phyloP scores from a whole-genome alignment of 2,329 filamentous ascomycete genomes.

The Coniochaeta sp. region DNA sequence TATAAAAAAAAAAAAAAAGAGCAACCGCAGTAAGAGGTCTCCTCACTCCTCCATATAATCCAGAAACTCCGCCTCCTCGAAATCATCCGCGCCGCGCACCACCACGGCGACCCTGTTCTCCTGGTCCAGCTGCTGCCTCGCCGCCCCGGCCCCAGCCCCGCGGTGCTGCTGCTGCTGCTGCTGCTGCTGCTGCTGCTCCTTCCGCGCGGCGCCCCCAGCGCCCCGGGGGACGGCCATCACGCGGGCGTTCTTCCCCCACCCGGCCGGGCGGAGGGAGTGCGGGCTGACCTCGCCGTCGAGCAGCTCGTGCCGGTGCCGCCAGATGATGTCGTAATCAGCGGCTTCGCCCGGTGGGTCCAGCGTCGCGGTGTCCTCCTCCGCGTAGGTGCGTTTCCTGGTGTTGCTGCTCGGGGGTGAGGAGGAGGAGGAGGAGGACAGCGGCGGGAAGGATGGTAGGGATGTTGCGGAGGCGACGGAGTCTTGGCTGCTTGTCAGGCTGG shows the following conservation, averaged over 20 bases:
- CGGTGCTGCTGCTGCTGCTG: no score
- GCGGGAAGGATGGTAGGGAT: constrained; percentile 6
- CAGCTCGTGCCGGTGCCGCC: constrained; percentile 19
- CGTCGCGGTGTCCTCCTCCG: constrained; percentile 23
- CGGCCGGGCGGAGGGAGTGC: constrained; percentile 27
- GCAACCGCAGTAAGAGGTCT: no score
- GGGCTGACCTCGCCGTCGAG: constrained; percentile 33
- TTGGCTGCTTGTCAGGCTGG: constrained; percentile 45
- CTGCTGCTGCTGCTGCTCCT: constrained; percentile 2
- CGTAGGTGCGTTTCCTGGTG: constrained; percentile 41
- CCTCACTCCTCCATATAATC: constrained; percentile 1
- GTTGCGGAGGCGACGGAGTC: constrained; percentile 35
- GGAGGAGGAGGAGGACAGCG: neutral
- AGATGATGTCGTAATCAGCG: constrained; percentile 11
- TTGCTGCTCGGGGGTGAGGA: constrained; percentile 9
- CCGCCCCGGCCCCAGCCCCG: constrained; percentile 15
- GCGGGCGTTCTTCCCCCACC: constrained; percentile 32
- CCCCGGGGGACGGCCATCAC: constrained; percentile 39
- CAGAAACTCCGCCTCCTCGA: constrained; percentile 63
- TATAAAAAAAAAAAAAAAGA: no score
- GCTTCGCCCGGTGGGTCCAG: neutral
- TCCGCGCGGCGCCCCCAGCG: no score
- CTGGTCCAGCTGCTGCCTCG: constrained; percentile 25
- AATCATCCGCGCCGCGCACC: constrained; percentile 35
- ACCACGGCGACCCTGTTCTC: constrained; percentile 35